phyloP scores from a whole-genome alignment of 2,329 filamentous ascomycete species.

The Coleophoma cylindrospora region DNA sequence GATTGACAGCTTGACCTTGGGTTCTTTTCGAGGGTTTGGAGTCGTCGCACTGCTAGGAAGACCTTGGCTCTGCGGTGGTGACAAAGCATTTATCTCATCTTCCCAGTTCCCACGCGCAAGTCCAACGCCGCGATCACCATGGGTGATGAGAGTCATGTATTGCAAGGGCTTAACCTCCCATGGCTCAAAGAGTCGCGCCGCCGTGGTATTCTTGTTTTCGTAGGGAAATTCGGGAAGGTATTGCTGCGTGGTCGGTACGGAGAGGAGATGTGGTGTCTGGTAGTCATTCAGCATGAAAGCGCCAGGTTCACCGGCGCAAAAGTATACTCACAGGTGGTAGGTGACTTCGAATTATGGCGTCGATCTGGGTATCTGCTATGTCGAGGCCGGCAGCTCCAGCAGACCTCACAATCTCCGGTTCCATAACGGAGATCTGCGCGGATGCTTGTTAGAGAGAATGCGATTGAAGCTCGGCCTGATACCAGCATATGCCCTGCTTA shows the following conservation, averaged over 20 bases:
- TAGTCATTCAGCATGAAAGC: constrained; percentile 7
- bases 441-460: not conserved
- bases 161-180: constrained; percentile 23
- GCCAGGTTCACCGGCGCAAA: not conserved
- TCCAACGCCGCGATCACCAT: constrained; percentile 19
- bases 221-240: constrained; percentile 15
- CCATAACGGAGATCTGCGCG: constrained; percentile 7
- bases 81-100: constrained; percentile 16
- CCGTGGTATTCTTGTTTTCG: constrained; percentile 17
- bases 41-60: constrained; percentile 22
- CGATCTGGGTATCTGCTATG: constrained; percentile 17
- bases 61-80: constrained; percentile 17
- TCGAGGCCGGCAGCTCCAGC: constrained; percentile 8
- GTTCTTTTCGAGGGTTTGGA: constrained; percentile 17
- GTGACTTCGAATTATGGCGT: constrained; percentile 12
- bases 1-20: constrained; percentile 24
- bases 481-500: not conserved
- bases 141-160: constrained; percentile 24
- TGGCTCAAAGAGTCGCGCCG: constrained; percentile 17
- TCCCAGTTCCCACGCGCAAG: constrained; percentile 20
- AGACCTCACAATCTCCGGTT: constrained; percentile 6
- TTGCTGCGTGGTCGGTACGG: constrained; percentile 16
- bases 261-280: constrained; percentile 23
- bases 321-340: constrained; percentile 19
- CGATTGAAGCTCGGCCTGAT: constrained; percentile 1